Percentiles rank a stretch among this genome's conserved stretches.
These are phyloP conservation scores for Dysphania ambrosioides DNA, from an alignment of 148 eudicot genomes.

Conservation along the genomic window DNA sequence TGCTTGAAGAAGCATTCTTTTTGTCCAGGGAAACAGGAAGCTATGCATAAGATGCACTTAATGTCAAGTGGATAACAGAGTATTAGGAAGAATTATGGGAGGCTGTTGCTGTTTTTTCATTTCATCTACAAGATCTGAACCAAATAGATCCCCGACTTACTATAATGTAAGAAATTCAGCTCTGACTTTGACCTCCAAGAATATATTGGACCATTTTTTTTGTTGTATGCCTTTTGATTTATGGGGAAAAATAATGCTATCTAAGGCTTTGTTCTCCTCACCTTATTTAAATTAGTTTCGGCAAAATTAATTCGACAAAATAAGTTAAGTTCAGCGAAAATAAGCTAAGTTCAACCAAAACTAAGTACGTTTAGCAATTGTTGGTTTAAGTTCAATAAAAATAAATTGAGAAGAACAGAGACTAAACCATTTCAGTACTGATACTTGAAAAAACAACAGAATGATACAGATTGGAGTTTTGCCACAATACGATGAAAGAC, in stretches of 20 bases:
- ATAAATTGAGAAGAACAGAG: too few relatives aligned
- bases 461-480: not conserved
- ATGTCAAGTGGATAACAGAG: slow-evolving; percentile 34
- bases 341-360: too few relatives aligned
- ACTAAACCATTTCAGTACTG: not conserved
- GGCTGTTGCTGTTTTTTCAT: slow-evolving; percentile 56
- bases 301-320: too few relatives aligned
- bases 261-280: too few relatives aligned
- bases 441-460: not conserved
- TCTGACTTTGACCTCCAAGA: not conserved
- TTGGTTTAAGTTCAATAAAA: too few relatives aligned
- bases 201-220: not conserved
- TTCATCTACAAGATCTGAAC: slow-evolving; percentile 52
- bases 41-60: slow-evolving; percentile 28
- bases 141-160: slow-evolving; percentile 45
- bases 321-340: too few relatives aligned
- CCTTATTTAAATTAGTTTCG: too few relatives aligned
- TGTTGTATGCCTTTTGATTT: not conserved
- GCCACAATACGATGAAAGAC: not conserved
- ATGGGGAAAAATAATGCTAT: too few relatives aligned
- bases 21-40: slow-evolving; percentile 16
- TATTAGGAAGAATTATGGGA: slow-evolving; percentile 44
- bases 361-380: too few relatives aligned
- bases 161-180: slow-evolving; percentile 48
- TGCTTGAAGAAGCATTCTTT: not conserved